These are phyloP conservation scores for Trichoderma koningiopsis DNA, from an alignment of 2,329 filamentous ascomycete genomes.

Conservation along the genomic window DNA sequence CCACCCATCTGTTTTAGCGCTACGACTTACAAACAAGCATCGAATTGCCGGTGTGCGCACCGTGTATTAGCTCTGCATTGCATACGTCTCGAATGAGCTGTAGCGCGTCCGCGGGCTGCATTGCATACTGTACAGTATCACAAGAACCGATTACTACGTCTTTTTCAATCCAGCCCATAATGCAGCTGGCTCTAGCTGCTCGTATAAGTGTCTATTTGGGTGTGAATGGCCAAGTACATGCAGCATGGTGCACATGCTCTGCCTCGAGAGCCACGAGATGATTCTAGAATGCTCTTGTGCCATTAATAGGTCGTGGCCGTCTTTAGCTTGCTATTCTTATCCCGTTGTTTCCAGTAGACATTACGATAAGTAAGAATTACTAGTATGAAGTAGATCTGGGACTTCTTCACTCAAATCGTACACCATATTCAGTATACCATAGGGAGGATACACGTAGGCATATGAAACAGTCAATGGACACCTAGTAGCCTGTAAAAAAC, in stretches of 20 bases:
- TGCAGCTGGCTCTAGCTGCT: background rate
- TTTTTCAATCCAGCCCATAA: background rate
- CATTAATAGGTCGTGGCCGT: background rate
- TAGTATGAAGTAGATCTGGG: background rate
- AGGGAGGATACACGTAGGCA: background rate
- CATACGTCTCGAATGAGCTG: constrained; percentile 3
- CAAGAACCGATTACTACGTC: constrained; percentile 5
- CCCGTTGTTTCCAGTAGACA: background rate
- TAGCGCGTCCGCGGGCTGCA: constrained; percentile 8
- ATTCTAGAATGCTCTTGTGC: background rate
- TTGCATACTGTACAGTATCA: background rate
- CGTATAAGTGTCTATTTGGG: background rate
- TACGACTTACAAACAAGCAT: background rate
- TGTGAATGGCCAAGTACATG: background rate
- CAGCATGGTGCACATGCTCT: background rate
- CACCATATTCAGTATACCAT: background rate
- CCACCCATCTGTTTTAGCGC: constrained; percentile 9
- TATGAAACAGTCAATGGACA: background rate
- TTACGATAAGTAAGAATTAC: background rate
- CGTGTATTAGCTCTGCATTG: constrained; percentile 10
- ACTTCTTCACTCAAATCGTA: background rate
- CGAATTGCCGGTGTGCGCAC: background rate
- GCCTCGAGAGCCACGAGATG: background rate
- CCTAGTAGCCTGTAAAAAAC: background rate
- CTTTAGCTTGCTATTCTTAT: background rate